Conservation (phyloP, 257 asterid genomes). For the Solanum ossicruentum region DNA sequence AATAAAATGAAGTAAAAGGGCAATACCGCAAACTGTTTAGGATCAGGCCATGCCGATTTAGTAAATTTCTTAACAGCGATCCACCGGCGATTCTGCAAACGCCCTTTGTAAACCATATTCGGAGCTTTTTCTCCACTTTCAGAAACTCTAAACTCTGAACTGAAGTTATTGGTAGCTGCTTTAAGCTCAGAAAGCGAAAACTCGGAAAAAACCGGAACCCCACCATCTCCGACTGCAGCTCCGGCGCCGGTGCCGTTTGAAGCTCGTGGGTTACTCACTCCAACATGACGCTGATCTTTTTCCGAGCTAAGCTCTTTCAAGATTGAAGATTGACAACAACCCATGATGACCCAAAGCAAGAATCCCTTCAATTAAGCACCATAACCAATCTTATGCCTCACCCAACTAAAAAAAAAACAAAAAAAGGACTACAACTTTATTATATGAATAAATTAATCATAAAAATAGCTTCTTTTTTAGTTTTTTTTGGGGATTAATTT, state of each 20-base stretch:
- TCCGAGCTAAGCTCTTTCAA: slow-evolving; percentile 22
- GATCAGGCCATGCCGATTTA: slow-evolving; percentile 91
- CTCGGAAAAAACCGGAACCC: slow-evolving; percentile 51
- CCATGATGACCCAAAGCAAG: slow-evolving; percentile 44
- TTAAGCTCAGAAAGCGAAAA: slow-evolving; percentile 68
- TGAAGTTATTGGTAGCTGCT: slow-evolving; percentile 79
- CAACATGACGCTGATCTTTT: slow-evolving; percentile 38
- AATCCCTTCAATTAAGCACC: slow-evolving; percentile 1
- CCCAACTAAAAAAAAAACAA: neutral
- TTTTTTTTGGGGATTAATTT: neutral
- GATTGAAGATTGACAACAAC: slow-evolving; percentile 53
- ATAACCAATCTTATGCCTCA: neutral
- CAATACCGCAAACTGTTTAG: slow-evolving; percentile 79
- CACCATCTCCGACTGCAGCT: slow-evolving; percentile 25
- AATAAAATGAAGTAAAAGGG: neutral
- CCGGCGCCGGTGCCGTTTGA: slow-evolving; percentile 35
- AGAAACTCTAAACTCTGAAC: slow-evolving; percentile 77
- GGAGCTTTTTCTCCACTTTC: slow-evolving; percentile 98
- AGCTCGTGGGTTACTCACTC: slow-evolving; percentile 34
- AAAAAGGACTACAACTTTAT: neutral
- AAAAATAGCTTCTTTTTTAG: neutral
- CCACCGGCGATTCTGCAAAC: slow-evolving; percentile 75
- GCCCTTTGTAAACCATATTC: slow-evolving; percentile 74
- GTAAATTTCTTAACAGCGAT: slow-evolving; percentile 89
- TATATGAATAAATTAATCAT: neutral